Base-by-base conservation (phyloP, 768 basidiomycete species). In the Leccinum uliginosum region DNA sequence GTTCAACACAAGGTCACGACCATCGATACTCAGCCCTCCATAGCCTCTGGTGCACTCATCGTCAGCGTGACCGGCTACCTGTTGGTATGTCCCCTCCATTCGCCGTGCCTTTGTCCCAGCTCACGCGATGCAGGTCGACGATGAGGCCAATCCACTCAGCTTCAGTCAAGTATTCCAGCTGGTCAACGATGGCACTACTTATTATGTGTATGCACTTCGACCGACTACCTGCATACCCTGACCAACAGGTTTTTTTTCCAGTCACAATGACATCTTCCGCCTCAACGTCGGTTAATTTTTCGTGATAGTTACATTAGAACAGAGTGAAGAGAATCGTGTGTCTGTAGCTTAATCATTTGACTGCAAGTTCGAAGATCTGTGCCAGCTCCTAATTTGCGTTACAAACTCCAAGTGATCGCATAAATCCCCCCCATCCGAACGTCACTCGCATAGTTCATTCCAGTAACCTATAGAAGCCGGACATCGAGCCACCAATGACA, bases 151-250 rank as follows among this genome's bases (percentile, higher is more conserved):
- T 62, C 84, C 91, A n/a, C 76, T 99, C 55, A 85, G 84, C 65
- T 99, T 91, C 78, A 91, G 86, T 62, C 97, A 99, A 75, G 78
- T 85, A 60, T 99, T 99, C 84, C 93, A 96, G 63, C 84, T 99
- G 56, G 80, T 91, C 53, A 86, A 83, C 26, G 91, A 95, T 3
- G 83, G 78, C 6, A 64, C 61, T 19, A 83, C 83, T 62, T 95
- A 88, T 78, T 98, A 86, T 69, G 89, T 98, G 93, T 94, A 73
- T 48, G 91, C 77, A 11, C 56, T 44, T 43, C 11, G 32, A 43
- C 50, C 19, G 32, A 49, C 54, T 5, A n/a, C 29, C 29, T n/a
- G 23, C 57, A 53, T 26, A 24, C 11, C 34, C 34, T 51, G 30
- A 55, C 59, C 46, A 44, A 67, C 24, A n/a, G 48, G 12, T 45